phyloP scores from a whole-genome alignment of 768 basidiomycete species.

The Pisolithus tinctorius region DNA sequence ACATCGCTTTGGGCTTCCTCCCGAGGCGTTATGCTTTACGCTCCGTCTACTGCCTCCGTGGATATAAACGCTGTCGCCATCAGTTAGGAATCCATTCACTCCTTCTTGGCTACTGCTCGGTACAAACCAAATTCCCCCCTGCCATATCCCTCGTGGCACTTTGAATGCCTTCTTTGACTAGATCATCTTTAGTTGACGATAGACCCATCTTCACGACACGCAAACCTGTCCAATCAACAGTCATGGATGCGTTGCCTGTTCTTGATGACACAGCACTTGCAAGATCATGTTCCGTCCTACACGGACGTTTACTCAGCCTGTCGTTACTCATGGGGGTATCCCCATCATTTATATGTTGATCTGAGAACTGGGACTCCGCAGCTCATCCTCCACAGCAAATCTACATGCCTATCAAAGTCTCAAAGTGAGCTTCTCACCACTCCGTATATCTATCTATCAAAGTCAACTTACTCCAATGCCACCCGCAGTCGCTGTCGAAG shows the following conservation, averaged over 20 bases:
- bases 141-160: neutral
- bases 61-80: conserved; percentile 16
- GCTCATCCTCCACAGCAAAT: neutral
- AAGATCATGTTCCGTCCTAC: neutral
- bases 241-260: neutral
- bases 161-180: neutral
- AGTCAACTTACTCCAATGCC: no score
- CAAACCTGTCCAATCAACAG: neutral
- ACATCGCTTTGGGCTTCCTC: neutral
- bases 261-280: neutral
- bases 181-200: neutral
- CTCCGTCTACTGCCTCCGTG: conserved; percentile 15
- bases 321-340: neutral
- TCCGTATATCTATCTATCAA: neutral
- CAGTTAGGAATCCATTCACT: neutral
- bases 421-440: no score
- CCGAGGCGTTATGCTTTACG: conserved; percentile 9
- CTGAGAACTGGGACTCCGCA: neutral
- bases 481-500: no score
- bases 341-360: neutral
- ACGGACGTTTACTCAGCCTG: neutral
- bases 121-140: neutral
- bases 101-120: neutral
- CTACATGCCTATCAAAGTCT: neutral
- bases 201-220: neutral